These are phyloP conservation scores for Fremontodendron californicum DNA, from an alignment of 345 rosid species.

Conservation along the genomic window DNA sequence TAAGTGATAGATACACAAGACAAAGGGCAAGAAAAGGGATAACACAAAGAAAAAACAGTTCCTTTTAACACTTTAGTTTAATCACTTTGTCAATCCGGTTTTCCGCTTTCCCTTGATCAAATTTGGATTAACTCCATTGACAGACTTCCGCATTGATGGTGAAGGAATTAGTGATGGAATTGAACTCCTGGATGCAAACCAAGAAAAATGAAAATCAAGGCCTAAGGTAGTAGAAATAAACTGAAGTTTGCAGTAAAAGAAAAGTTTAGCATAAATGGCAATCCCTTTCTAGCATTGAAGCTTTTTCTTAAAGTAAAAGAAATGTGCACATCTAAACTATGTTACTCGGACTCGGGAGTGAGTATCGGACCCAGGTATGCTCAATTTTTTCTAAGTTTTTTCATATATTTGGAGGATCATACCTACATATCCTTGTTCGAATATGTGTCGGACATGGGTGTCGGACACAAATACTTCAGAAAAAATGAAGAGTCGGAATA, in stretches of 20 bases:
- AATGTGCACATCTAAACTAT: not conserved
- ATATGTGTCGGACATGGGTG: no score
- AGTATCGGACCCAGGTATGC: no score
- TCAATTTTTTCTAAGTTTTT: no score
- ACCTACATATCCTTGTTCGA: no score
- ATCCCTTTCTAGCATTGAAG: no score
- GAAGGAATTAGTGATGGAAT: slow-evolving; percentile 71
- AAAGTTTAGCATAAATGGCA: not conserved
- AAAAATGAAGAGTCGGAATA: no score
- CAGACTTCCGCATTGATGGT: slow-evolving; percentile 51
- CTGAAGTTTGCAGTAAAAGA: not conserved
- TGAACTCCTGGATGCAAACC: slow-evolving; percentile 45
- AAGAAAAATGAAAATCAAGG: not conserved
- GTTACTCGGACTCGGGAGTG: no score
- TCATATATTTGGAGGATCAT: no score
- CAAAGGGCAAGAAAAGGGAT: not conserved
- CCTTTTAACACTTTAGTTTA: slow-evolving; percentile 7
- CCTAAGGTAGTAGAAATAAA: not conserved
- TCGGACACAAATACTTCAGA: no score
- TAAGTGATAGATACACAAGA: slow-evolving; percentile 23
- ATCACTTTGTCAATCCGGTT: slow-evolving; percentile 47
- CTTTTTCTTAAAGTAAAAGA: no score
- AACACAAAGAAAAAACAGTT: slow-evolving; percentile 1
- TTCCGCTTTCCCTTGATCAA: slow-evolving; percentile 53
- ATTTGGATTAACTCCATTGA: slow-evolving; percentile 33